phyloP scores from a whole-genome alignment of 2,329 filamentous ascomycete species.

The Alternaria sp. region DNA sequence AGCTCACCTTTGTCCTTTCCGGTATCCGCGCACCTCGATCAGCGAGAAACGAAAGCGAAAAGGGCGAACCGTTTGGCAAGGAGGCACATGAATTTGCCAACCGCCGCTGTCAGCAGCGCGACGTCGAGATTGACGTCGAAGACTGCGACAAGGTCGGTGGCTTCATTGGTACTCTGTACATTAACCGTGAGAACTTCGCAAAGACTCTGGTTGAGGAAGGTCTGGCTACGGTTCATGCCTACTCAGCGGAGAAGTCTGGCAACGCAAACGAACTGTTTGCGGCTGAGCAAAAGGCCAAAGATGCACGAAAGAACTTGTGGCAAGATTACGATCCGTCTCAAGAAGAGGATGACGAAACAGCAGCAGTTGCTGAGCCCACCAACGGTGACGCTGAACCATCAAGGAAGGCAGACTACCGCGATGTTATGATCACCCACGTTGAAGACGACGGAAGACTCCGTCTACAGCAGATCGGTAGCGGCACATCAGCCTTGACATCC shows the following conservation, averaged over 20 bases:
- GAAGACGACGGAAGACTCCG: constrained; percentile 84
- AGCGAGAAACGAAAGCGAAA: constrained; percentile 79
- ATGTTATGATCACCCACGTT: constrained; percentile 90
- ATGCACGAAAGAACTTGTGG: constrained; percentile 87
- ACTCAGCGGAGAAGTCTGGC: constrained; percentile 94
- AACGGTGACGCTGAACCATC: constrained; percentile 64
- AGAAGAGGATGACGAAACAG: constrained; percentile 68
- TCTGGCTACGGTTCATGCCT: constrained; percentile 88
- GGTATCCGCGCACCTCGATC: constrained; percentile 91
- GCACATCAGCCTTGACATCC: constrained; percentile 83
- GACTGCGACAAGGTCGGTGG: constrained; percentile 96
- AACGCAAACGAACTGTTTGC: constrained; percentile 86
- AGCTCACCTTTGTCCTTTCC: constrained; percentile 92
- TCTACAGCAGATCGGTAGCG: constrained; percentile 87
- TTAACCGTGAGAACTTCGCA: constrained; percentile 95
- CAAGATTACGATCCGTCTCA: constrained; percentile 92
- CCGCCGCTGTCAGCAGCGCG: constrained; percentile 87
- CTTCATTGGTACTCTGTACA: constrained; percentile 93
- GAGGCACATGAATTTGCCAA: constrained; percentile 94
- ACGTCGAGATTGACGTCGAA: constrained; percentile 94
- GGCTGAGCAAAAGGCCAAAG: constrained; percentile 89
- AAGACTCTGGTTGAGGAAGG: constrained; percentile 94
- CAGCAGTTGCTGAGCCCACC: constrained; percentile 56
- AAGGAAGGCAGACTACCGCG: constrained; percentile 87
- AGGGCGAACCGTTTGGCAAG: constrained; percentile 91